phyloP scores from a whole-genome alignment of 495 filamentous ascomycete genomes.

The Penicillium antarcticum region DNA sequence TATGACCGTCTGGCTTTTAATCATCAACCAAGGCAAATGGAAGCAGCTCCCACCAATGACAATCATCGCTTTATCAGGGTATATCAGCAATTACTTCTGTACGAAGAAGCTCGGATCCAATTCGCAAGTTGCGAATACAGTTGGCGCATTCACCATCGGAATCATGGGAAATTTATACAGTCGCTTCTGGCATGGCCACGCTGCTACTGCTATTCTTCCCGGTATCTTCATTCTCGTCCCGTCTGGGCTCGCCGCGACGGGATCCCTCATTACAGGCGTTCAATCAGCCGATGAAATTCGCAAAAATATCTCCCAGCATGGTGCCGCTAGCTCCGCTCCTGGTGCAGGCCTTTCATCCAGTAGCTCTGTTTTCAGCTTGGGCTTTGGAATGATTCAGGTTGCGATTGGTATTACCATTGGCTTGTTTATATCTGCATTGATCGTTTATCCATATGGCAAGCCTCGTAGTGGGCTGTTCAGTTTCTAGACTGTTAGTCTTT shows the following conservation, averaged over 20 bases:
- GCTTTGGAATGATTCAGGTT: constrained; percentile 63
- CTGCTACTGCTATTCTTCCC: constrained; percentile 79
- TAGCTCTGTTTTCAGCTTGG: constrained; percentile 28
- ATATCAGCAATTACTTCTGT: constrained; percentile 78
- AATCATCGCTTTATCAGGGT: constrained; percentile 71
- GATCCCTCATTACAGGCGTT: constrained; percentile 73
- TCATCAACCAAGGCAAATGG: constrained; percentile 87
- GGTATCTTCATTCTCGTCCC: constrained; percentile 92
- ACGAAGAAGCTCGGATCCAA: constrained; percentile 66
- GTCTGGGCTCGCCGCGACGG: constrained; percentile 74
- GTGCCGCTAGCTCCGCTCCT: not conserved
- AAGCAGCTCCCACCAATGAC: constrained; percentile 85
- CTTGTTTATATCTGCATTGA: constrained; percentile 73
- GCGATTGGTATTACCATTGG: constrained; percentile 90
- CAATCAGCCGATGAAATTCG: constrained; percentile 72
- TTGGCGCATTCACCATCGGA: constrained; percentile 79
- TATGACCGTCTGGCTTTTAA: constrained; percentile 62
- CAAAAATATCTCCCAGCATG: constrained; percentile 39
- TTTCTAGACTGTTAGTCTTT: constrained; percentile 49
- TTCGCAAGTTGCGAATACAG: constrained; percentile 74
- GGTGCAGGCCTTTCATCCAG: constrained; percentile 11
- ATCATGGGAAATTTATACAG: constrained; percentile 83
- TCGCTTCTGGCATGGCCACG: constrained; percentile 72
- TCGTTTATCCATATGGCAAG: constrained; percentile 88
- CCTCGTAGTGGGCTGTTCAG: constrained; percentile 79